Evolutionary conservation across 2,329 filamentous ascomycete species (phyloP).

Genomic region (Ascochyta viciae-villosae): DNA sequence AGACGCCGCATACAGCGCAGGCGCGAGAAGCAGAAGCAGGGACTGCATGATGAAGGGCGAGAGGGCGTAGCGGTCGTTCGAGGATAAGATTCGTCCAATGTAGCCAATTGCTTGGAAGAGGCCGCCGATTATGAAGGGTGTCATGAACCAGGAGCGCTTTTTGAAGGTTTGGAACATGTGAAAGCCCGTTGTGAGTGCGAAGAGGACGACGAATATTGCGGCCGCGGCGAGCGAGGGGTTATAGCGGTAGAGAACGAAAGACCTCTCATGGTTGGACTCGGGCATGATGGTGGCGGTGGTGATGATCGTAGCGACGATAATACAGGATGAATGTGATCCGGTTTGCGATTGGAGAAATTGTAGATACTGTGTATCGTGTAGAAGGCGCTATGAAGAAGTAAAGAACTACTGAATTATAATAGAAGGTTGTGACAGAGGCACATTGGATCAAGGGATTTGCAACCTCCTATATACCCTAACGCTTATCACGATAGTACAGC

Average conservation of each 20-base stretch:
- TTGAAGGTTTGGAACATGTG: slow-evolving; percentile 54
- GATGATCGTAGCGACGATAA: neutral
- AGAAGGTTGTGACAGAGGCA: neutral
- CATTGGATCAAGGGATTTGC: neutral
- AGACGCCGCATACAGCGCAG: slow-evolving; percentile 56
- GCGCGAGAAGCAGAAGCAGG: slow-evolving; percentile 54
- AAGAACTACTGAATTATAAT: neutral
- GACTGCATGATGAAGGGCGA: slow-evolving; percentile 53
- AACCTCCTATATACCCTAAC: neutral
- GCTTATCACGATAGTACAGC: neutral
- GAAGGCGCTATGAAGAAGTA: neutral
- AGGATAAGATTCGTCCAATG: slow-evolving; percentile 53
- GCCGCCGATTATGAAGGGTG: slow-evolving; percentile 61
- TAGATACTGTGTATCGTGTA: too few species aligned
- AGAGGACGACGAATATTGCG: slow-evolving; percentile 56
- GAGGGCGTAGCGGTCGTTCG: slow-evolving; percentile 40
- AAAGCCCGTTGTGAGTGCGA: slow-evolving; percentile 49
- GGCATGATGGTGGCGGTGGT: slow-evolving; percentile 44
- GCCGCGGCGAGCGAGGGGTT: slow-evolving; percentile 55
- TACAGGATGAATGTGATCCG: too few species aligned
- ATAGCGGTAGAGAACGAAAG: slow-evolving; percentile 47
- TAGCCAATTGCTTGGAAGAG: slow-evolving; percentile 61
- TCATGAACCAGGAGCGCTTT: slow-evolving; percentile 59
- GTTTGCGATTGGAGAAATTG: too few species aligned
- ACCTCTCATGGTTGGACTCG: slow-evolving; percentile 45